phyloP scores from a whole-genome alignment of 179 eudicot species.

The Beta macrorhiza region DNA sequence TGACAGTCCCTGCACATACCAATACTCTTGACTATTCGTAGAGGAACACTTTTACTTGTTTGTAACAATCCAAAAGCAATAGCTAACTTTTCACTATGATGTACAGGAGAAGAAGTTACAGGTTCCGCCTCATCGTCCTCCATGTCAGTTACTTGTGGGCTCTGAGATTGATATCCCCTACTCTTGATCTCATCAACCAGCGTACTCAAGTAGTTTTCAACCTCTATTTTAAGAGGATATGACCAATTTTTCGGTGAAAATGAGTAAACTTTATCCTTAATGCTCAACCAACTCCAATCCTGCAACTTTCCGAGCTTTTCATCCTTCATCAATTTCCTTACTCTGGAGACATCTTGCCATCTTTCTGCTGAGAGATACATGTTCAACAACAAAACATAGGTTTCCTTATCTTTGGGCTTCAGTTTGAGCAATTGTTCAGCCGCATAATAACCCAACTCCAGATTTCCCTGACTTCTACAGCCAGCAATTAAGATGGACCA shows the following conservation, averaged over 20 bases:
- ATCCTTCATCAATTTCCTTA: conserved; percentile 59
- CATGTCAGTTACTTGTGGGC: conserved; percentile 27
- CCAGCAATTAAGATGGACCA: conserved; percentile 72
- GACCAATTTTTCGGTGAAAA: conserved; percentile 36
- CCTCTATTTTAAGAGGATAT: conserved; percentile 28
- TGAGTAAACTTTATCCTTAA: conserved; percentile 56
- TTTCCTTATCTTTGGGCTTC: conserved; percentile 54
- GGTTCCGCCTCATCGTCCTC: conserved; percentile 30
- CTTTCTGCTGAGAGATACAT: conserved; percentile 63
- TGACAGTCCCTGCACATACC: conserved; percentile 74
- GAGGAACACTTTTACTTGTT: conserved; percentile 32
- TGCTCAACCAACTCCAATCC: conserved; percentile 78
- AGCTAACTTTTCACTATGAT: conserved; percentile 74
- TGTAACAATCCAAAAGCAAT: conserved; percentile 63
- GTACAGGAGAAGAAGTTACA: conserved; percentile 21
- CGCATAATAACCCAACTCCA: conserved; percentile 57
- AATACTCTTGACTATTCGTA: conserved; percentile 57
- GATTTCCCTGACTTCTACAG: conserved; percentile 62
- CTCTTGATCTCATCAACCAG: conserved; percentile 43
- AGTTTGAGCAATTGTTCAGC: conserved; percentile 59
- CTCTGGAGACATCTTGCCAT: conserved; percentile 72
- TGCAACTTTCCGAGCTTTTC: conserved; percentile 50
- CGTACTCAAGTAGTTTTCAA: conserved; percentile 35
- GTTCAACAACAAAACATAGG: conserved; percentile 54
- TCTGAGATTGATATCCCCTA: conserved; percentile 37